Evolutionary conservation across 352 stramenopile species (phyloP).

Genomic region (Globisporangium radiosum): DNA sequence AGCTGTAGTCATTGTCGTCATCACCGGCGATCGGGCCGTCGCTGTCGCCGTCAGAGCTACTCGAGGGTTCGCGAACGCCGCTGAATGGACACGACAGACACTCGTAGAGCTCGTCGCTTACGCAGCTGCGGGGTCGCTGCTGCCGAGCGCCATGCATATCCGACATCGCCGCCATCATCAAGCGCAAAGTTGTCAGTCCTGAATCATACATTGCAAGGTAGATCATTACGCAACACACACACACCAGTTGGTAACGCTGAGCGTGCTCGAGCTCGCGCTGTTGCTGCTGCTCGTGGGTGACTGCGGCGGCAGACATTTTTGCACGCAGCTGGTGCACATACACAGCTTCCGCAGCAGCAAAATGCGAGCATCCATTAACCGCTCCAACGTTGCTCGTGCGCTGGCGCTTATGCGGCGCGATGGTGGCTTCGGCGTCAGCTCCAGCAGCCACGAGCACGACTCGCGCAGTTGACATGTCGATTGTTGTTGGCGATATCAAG

Average conservation of each 20-base stretch:
- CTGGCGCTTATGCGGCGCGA: conserved; percentile 4
- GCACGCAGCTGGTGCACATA: conserved; percentile 1
- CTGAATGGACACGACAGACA: conserved; percentile 51
- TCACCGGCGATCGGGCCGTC: conserved; percentile 17
- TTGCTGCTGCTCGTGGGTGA: neutral
- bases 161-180: neutral
- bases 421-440: neutral
- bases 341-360: neutral
- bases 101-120: conserved; percentile 21
- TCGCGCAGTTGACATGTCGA: no score
- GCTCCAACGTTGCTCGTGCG: neutral
- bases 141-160: neutral
- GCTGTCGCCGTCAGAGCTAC: conserved; percentile 10
- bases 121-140: neutral
- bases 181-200: neutral
- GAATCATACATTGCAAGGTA: neutral
- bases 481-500: no score
- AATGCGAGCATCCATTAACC: conserved; percentile 4
- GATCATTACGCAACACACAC: neutral
- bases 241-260: neutral
- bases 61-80: conserved; percentile 26
- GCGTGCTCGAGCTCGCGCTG: neutral
- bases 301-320: neutral
- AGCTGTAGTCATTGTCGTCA: conserved; percentile 22
- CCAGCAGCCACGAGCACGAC: neutral